Conservation (phyloP, 257 asterid species). For the Henckelia pumila region DNA sequence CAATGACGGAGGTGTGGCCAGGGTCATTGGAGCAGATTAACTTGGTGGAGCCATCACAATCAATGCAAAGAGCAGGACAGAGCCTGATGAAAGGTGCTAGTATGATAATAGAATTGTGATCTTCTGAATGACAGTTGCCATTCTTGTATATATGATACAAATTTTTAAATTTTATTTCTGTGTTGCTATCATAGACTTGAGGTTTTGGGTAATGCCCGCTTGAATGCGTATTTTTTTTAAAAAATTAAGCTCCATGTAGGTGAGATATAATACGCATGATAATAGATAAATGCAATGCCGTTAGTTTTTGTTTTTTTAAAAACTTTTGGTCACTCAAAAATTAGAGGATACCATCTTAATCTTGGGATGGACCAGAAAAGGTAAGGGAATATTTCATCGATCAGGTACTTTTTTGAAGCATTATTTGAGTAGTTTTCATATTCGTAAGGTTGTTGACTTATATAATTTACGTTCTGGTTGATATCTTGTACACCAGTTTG, state of each 20-base stretch:
- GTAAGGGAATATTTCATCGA: constrained; percentile 6
- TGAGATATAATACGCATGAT: background rate
- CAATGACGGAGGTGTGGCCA: constrained; percentile 97
- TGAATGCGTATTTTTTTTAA: background rate
- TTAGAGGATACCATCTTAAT: background rate
- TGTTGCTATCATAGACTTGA: constrained; percentile 10
- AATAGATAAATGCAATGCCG: background rate
- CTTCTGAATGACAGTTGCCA: constrained; percentile 7
- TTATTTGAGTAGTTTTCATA: background rate
- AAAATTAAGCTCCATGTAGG: background rate
- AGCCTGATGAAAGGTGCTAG: constrained; percentile 65
- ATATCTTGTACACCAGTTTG: background rate
- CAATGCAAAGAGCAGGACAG: constrained; percentile 95
- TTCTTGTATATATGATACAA: background rate
- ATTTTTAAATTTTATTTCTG: background rate
- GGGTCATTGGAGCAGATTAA: constrained; percentile 59
- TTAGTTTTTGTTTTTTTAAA: background rate
- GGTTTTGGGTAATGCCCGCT: background rate
- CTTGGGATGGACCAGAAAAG: background rate
- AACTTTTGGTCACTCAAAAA: background rate
- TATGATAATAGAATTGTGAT: constrained; percentile 4
- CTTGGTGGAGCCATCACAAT: constrained; percentile 96
- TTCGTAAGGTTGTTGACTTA: constrained; percentile 3
- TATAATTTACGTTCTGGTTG: background rate
- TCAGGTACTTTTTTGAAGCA: background rate